Evolutionary conservation across 495 filamentous ascomycete species (phyloP).

Genomic region (Aspergillus homomorphus): DNA sequence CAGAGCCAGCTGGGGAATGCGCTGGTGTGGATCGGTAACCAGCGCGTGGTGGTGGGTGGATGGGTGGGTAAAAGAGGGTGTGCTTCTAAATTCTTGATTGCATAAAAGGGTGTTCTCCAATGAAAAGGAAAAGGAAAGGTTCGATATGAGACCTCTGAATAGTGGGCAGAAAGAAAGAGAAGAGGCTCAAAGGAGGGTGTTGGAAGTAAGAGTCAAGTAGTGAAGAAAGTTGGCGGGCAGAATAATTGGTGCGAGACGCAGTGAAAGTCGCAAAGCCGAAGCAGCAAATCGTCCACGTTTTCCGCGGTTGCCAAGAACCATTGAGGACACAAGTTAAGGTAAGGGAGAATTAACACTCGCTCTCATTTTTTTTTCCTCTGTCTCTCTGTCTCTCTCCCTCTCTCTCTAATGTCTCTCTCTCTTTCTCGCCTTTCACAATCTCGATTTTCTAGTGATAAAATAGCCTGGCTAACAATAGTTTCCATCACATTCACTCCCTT

Average conservation of each 20-base stretch:
- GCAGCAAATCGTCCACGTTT: slow-evolving; percentile 15
- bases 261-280: slow-evolving; percentile 15
- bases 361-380: no score
- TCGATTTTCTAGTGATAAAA: not conserved
- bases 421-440: not conserved
- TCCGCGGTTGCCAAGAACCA: slow-evolving; percentile 24
- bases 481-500: not conserved
- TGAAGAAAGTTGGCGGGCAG: not conserved
- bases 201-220: not conserved
- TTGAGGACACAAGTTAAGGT: not conserved
- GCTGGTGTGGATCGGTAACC: slow-evolving; percentile 10
- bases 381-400: no score
- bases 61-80: not conserved
- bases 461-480: not conserved
- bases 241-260: slow-evolving; percentile 7
- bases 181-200: slow-evolving; percentile 1
- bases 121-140: slow-evolving; percentile 3
- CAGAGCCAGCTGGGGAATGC: slow-evolving; percentile 15
- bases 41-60: slow-evolving; percentile 6
- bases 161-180: not conserved
- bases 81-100: not conserved
- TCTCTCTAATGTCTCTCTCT: not conserved
- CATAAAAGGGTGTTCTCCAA: slow-evolving; percentile 7
- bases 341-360: not conserved
- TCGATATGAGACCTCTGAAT: slow-evolving; percentile 11